A percentile compares a stretch with the other conserved stretches of the same genome.
Evolutionary conservation across 257 asterid species (phyloP).

Genomic region (Scutellaria galericulata): DNA sequence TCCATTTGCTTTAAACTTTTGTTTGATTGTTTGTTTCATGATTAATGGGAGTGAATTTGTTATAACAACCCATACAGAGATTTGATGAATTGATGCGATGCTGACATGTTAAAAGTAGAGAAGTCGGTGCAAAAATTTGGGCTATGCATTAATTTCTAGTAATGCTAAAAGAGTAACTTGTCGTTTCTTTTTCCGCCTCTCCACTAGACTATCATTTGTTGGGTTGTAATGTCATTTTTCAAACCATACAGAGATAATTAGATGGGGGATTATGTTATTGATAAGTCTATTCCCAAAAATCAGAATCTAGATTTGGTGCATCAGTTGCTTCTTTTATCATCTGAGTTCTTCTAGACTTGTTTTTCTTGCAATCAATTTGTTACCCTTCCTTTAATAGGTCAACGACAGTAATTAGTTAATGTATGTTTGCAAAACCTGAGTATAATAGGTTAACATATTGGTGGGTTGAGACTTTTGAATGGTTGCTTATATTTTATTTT

Average conservation of each 20-base stretch:
- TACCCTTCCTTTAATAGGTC: not conserved
- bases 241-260: not conserved
- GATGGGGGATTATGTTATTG: conserved; percentile 1
- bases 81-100: conserved; percentile 3
- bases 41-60: not conserved
- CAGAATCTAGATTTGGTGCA: not conserved
- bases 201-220: not conserved
- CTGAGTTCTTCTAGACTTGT: not conserved
- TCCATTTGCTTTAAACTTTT: not conserved
- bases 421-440: not conserved
- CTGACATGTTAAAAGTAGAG: not conserved
- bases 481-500: not conserved
- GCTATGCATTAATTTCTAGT: too few species aligned
- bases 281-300: not conserved
- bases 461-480: not conserved
- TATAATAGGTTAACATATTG: not conserved
- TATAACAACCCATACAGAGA: not conserved
- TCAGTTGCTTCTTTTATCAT: not conserved
- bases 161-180: not conserved
- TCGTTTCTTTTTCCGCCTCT: not conserved
- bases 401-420: not conserved
- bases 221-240: not conserved
- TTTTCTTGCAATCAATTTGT: not conserved
- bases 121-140: not conserved
- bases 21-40: not conserved